Evolutionary conservation across 768 basidiomycete genomes (phyloP), one percentile per base, ranked within the genome.

Genomic region (Tephrocybe rancida): DNA sequence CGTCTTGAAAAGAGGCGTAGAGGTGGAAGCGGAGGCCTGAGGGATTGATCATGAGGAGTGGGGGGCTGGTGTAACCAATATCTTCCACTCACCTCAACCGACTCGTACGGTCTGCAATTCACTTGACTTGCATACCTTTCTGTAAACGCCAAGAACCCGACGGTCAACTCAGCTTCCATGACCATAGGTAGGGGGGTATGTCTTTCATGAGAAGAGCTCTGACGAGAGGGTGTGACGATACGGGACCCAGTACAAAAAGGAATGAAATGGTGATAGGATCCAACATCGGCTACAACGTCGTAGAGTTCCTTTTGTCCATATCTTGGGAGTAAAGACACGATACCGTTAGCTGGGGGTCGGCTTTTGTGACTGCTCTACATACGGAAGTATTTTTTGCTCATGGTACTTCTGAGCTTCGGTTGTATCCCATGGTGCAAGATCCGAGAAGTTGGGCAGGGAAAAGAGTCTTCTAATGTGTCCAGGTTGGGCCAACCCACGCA

Each of bases 111-210:
- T 41, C 73, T 75, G 62, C 92, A 92, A 14, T 85, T 87, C 50
- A 99, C 95, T 35, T 75, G 76, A 67, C 92, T 95, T 45, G 88
- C 76, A 69, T 97, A 99, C 70, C 83, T 87, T 71, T 98, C 96
- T 57, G 82, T 78, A 64, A 97, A 88, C 16, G 85, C 80, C 59
- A 95, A 81, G 68, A 98, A 98, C 7, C 92, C 92, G 29, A 96
- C 88, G 3, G 85, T 84, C 60, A 98, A 73, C 67, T 98, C 93
- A 6, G 89, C 95, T 35, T 93, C 84, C 73, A 96, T 84, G 42
- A 76, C 71, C 52, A 67, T 74, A 48, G 62, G 39, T 2, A 47
- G 18, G 29, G 34, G 64, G 69, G 62, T 72, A 70, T 49, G 63
- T 35, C 58, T 64, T 63, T 58, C 61, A 38, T 22, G 25, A 16